Evolutionary conservation across 2,329 filamentous ascomycete genomes (phyloP).

Genomic region (Cladophialophora psammophila): DNA sequence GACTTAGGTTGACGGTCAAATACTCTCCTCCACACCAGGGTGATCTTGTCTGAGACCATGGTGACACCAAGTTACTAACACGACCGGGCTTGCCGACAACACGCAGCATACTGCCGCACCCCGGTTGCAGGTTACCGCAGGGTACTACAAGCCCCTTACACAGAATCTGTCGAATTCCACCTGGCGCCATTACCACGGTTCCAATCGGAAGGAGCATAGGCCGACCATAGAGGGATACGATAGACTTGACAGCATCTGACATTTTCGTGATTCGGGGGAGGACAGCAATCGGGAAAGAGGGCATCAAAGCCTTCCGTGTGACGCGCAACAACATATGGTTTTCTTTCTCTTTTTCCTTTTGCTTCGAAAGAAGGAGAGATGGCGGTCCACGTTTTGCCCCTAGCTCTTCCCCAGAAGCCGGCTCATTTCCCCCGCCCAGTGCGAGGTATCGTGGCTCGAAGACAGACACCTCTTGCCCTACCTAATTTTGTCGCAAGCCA

Average conservation of each 20-base stretch:
- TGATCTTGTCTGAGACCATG: conserved; percentile 18
- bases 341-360: neutral
- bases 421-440: neutral
- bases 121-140: conserved; percentile 22
- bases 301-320: conserved; percentile 8
- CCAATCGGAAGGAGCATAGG: conserved; percentile 16
- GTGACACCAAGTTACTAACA: conserved; percentile 24
- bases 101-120: conserved; percentile 25
- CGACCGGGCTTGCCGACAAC: conserved; percentile 20
- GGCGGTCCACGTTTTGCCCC: conserved; percentile 3
- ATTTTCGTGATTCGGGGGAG: conserved; percentile 15
- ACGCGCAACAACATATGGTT: conserved; percentile 9
- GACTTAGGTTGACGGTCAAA: neutral
- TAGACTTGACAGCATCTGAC: conserved; percentile 12
- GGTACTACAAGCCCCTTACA: conserved; percentile 15
- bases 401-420: conserved; percentile 16
- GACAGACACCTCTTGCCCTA: neutral
- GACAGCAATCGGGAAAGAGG: conserved; percentile 6
- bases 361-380: neutral
- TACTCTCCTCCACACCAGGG: conserved; percentile 4
- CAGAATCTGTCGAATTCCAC: conserved; percentile 18
- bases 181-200: conserved; percentile 20
- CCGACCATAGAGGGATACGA: conserved; percentile 5
- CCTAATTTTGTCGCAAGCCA: conserved; percentile 1
- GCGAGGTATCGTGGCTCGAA: neutral